Percentiles rank a stretch among this genome's conserved stretches.
phyloP scores from a whole-genome alignment of 352 stramenopile species.

The Phytophthora lateralis region DNA sequence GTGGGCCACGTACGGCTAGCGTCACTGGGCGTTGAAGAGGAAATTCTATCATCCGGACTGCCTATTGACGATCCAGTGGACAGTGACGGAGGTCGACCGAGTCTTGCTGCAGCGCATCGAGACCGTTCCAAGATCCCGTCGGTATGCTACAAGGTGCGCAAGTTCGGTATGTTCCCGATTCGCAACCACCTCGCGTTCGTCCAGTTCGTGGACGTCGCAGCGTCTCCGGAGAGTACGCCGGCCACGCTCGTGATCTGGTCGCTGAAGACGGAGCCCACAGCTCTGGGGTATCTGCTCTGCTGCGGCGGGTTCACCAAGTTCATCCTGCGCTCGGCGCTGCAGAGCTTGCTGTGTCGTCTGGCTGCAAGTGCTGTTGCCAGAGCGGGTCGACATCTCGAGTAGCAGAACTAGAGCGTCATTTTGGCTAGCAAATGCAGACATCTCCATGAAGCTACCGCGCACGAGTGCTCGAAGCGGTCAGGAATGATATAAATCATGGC shows the following conservation, averaged over 20 bases:
- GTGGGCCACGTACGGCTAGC: constrained; percentile 57
- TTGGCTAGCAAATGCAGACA: constrained; percentile 5
- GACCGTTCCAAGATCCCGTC: constrained; percentile 49
- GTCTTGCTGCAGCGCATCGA: constrained; percentile 22
- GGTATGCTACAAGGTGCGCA: constrained; percentile 56
- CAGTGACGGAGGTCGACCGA: constrained; percentile 35
- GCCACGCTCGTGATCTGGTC: constrained; percentile 56
- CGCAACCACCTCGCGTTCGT: constrained; percentile 64
- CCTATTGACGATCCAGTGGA: constrained; percentile 31
- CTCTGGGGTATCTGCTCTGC: constrained; percentile 49
- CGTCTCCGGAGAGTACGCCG: constrained; percentile 40
- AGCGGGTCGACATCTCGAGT: constrained; percentile 21
- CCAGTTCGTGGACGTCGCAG: constrained; percentile 63
- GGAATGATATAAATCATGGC: background rate
- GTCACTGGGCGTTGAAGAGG: constrained; percentile 60
- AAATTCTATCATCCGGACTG: constrained; percentile 66
- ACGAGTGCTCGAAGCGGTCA: background rate
- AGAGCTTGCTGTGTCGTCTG: constrained; percentile 33
- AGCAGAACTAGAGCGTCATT: constrained; percentile 9
- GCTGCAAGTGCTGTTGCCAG: constrained; percentile 27
- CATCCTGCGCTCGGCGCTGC: constrained; percentile 41
- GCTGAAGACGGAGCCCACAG: constrained; percentile 49
- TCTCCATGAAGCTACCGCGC: no score
- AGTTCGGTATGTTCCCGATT: constrained; percentile 56
- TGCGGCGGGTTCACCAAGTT: constrained; percentile 50